phyloP scores from a whole-genome alignment of 2,329 filamentous ascomycete species.

The Stemphylium lycopersici region DNA sequence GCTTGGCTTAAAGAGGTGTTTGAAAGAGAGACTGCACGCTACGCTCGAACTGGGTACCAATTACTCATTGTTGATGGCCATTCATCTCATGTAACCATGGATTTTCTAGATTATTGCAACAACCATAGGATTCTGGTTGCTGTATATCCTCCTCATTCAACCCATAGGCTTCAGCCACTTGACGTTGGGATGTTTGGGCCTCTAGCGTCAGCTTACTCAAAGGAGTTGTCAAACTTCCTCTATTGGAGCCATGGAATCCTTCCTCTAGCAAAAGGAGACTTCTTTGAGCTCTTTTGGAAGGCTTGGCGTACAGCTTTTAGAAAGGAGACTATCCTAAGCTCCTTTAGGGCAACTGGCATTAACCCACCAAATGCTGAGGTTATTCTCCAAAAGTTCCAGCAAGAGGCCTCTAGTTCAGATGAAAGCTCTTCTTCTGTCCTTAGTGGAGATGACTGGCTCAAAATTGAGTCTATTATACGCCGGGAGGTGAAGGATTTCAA shows the following conservation, averaged over 20 bases:
- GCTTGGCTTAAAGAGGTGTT: no score
- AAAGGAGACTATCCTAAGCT: background rate
- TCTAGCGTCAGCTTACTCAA: background rate
- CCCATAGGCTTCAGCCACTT: slow-evolving; percentile 5
- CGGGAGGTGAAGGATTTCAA: background rate
- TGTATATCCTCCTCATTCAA: background rate
- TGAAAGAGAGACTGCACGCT: background rate
- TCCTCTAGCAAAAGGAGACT: background rate
- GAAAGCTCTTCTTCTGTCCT: no score
- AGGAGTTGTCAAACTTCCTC: background rate
- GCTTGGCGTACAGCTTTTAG: background rate
- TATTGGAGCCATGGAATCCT: background rate
- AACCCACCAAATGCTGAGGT: background rate
- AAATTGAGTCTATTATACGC: no score
- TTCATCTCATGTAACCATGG: slow-evolving; percentile 3
- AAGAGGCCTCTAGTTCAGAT: background rate
- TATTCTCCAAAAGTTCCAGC: background rate
- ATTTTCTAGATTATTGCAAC: slow-evolving; percentile 4
- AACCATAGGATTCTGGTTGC: background rate
- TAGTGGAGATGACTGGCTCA: no score
- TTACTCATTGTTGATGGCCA: slow-evolving; percentile 11
- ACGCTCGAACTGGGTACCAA: background rate
- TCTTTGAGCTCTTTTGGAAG: background rate
- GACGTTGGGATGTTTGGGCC: background rate
- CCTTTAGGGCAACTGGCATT: background rate